Base-by-base conservation (phyloP, 1,284 basidiomycete species). In the Apiotrichum montevideense region DNA sequence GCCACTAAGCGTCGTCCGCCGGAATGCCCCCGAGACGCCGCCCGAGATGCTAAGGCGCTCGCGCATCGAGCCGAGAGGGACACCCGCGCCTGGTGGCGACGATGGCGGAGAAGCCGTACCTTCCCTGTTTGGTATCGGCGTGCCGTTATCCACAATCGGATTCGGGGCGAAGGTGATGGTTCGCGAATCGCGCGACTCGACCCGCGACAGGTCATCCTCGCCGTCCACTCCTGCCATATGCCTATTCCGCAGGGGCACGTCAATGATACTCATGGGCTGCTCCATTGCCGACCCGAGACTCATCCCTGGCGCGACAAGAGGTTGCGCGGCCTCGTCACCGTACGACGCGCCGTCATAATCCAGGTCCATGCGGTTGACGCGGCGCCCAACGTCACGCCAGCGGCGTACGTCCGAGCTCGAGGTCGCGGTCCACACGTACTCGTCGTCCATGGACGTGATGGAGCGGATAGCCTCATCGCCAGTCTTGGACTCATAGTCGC, bases 341-440 rank as follows among this genome's bases (percentile, higher is more conserved):
- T 68, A 68, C 9, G 61, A 59, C 29, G 59, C 61, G 8, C 66
- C 67, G 47, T 64, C 72, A 29, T 73, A 32, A 77, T 75, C 56
- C 78, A 76, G 21, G 77, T 81, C 92, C 87, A 97, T 32, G 85
- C 74, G 57, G 42, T 61, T 49, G 15, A 73, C 63, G n/a, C 73
- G 64, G 15, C 71, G 58, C 1, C 76, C 78, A 2, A 82, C 79
- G 56, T 83, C 82, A 33, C 79, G 80, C 95, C 95, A 98, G 34
- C 92, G 81, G 66, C 82, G 85, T 62, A 97, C 82, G 60, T 82
- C 86, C 6, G 90, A 89, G 54, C 81, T 84, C 3, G 88, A 87
- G 1, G 87, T 87, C 0, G 94, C 91, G 0, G 94, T 90, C 94
- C 94, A 98, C 3, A 98, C 81, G 46, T 87, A 81, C 51, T 85